Evolutionary conservation across 306 rosid species (phyloP).

Genomic region (Vachellia collinsii): DNA sequence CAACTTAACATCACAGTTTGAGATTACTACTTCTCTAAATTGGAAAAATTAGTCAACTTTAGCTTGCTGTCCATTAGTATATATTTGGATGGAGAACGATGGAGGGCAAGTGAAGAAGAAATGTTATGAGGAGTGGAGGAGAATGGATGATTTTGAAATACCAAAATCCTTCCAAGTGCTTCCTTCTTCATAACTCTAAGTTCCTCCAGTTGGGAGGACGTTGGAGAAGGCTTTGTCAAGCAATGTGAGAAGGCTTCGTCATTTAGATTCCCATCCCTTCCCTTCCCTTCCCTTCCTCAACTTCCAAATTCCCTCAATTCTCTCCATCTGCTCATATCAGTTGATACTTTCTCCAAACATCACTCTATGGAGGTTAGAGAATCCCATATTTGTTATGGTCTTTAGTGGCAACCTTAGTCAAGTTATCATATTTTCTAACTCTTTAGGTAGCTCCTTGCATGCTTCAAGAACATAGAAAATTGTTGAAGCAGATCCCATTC

Average conservation of each 20-base stretch:
- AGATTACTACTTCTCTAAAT: background rate
- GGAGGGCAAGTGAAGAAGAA: background rate
- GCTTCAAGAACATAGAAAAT: background rate
- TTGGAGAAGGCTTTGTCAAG: background rate
- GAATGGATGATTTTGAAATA: background rate
- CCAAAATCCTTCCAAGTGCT: background rate
- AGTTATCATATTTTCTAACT: background rate
- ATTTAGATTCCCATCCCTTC: background rate
- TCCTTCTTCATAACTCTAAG: background rate
- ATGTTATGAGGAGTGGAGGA: background rate
- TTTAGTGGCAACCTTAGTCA: background rate
- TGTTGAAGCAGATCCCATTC: background rate
- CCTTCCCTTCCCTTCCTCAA: background rate
- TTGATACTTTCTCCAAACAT: background rate
- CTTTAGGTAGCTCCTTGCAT: background rate
- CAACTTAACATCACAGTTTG: background rate
- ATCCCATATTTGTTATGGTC: background rate
- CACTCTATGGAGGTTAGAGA: background rate
- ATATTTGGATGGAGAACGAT: background rate
- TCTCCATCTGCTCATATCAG: background rate
- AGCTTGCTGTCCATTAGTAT: background rate
- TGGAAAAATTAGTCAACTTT: background rate
- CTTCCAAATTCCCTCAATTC: background rate
- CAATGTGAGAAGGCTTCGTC: background rate
- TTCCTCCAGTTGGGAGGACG: background rate